phyloP scores from a whole-genome alignment of 2,329 filamentous ascomycete species.

The Penicillium sp. region DNA sequence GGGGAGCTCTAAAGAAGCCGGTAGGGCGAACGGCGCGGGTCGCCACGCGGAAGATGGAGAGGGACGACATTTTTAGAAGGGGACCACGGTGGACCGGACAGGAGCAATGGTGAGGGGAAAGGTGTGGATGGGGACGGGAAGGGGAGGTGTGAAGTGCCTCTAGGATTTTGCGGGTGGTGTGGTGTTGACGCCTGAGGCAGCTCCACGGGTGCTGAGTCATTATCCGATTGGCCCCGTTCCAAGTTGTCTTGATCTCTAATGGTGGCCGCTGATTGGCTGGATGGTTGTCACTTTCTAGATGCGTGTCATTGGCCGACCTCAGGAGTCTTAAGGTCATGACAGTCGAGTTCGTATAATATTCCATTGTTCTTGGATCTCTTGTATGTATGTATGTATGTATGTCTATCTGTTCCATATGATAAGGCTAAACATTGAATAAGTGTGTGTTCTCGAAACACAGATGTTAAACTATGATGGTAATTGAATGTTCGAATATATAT shows the following conservation, averaged over 20 bases:
- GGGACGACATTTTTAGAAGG: conserved; percentile 58
- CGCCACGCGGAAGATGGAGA: conserved; percentile 67
- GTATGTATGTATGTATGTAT: too few relatives aligned
- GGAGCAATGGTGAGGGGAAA: conserved; percentile 23
- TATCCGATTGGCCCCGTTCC: conserved; percentile 17
- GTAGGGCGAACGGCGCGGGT: conserved; percentile 61
- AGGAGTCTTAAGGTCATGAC: not conserved
- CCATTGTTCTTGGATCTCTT: not conserved
- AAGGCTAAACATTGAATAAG: not conserved
- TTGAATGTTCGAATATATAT: not conserved
- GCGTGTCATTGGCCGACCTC: conserved; percentile 11
- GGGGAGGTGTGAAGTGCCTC: conserved; percentile 27
- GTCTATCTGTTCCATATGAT: not conserved
- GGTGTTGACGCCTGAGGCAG: conserved; percentile 30
- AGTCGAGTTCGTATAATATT: not conserved
- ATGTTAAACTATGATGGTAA: not conserved
- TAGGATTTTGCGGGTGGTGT: conserved; percentile 42
- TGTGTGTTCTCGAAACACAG: not conserved
- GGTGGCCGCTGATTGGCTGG: conserved; percentile 25
- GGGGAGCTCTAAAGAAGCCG: conserved; percentile 63
- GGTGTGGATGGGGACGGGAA: conserved; percentile 20
- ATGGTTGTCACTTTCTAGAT: conserved; percentile 8
- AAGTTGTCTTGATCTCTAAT: conserved; percentile 22
- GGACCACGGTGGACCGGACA: conserved; percentile 19
- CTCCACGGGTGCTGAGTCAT: conserved; percentile 18